Conservation (phyloP, 805 yeast genomes). For the Peterozyma toletana region DNA sequence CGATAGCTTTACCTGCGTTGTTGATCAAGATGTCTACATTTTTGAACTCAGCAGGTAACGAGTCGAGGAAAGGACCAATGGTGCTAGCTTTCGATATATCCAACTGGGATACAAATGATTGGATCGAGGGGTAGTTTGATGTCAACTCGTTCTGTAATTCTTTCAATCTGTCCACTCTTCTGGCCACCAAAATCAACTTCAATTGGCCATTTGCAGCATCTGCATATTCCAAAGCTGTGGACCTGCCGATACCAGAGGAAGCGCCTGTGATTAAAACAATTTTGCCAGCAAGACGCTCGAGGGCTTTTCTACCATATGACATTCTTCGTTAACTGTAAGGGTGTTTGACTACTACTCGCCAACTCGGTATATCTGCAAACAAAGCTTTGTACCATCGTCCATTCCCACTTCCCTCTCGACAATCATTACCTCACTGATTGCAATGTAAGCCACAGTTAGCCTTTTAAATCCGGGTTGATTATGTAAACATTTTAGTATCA, state of each 20-base stretch:
- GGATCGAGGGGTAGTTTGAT: constrained; percentile 24
- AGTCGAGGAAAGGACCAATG: constrained; percentile 34
- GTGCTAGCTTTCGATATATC: constrained; percentile 36
- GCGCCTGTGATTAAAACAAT: constrained; percentile 91
- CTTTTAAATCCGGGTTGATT: too few species aligned
- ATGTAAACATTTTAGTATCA: too few species aligned
- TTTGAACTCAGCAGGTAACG: constrained; percentile 37
- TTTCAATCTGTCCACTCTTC: constrained; percentile 41
- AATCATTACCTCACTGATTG: too few species aligned
- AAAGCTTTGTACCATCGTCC: too few species aligned
- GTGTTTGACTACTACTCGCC: constrained; percentile 14
- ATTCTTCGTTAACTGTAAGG: constrained; percentile 25
- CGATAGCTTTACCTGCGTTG: constrained; percentile 78
- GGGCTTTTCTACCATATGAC: constrained; percentile 70
- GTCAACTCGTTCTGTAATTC: constrained; percentile 29
- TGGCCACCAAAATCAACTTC: constrained; percentile 43
- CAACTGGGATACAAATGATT: constrained; percentile 25
- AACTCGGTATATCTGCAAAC: too few species aligned
- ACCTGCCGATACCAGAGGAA: constrained; percentile 90
- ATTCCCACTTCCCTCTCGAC: too few species aligned
- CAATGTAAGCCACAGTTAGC: too few species aligned
- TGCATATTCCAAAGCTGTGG: constrained; percentile 85
- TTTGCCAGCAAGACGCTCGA: constrained; percentile 74
- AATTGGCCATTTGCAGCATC: constrained; percentile 44
- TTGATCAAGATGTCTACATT: constrained; percentile 63